A percentile compares a stretch with the other conserved stretches of the same genome.
Evolutionary conservation across 2,329 filamentous ascomycete genomes (phyloP).

Genomic region (Knufia fluminis): DNA sequence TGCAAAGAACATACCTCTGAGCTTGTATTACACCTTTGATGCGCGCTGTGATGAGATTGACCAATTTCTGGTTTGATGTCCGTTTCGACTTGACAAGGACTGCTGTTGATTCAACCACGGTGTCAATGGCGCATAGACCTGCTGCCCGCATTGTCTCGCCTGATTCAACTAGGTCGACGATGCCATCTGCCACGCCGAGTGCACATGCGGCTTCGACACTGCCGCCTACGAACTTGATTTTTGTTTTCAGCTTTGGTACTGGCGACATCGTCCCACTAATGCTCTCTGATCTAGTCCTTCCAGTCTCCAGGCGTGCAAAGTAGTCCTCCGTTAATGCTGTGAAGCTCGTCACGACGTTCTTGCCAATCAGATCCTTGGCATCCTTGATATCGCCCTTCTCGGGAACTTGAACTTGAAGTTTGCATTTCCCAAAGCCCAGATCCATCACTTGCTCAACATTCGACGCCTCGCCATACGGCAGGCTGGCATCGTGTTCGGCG

Average conservation of each 20-base stretch:
- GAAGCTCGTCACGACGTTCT: constrained; percentile 93
- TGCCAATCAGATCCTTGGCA: constrained; percentile 73
- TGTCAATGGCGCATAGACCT: constrained; percentile 87
- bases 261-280: constrained; percentile 27
- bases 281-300: constrained; percentile 28
- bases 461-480: constrained; percentile 31
- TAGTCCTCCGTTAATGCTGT: constrained; percentile 74
- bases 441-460: constrained; percentile 82
- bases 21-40: constrained; percentile 93
- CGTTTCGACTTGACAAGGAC: constrained; percentile 85
- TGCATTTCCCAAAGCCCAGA: constrained; percentile 81
- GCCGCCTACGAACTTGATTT: constrained; percentile 87
- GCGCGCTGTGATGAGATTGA: constrained; percentile 74
- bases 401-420: constrained; percentile 93
- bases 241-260: constrained; percentile 59
- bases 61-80: constrained; percentile 67
- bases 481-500: constrained; percentile 67
- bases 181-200: constrained; percentile 88
- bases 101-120: constrained; percentile 77
- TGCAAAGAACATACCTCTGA: constrained; percentile 86
- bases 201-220: constrained; percentile 97
- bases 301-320: constrained; percentile 66
- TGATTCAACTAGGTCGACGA: constrained; percentile 96
- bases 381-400: constrained; percentile 65
- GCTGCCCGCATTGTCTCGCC: constrained; percentile 97